Base-by-base conservation (phyloP, 163 green algal genomes). In the Scenedesmus sp. region DNA sequence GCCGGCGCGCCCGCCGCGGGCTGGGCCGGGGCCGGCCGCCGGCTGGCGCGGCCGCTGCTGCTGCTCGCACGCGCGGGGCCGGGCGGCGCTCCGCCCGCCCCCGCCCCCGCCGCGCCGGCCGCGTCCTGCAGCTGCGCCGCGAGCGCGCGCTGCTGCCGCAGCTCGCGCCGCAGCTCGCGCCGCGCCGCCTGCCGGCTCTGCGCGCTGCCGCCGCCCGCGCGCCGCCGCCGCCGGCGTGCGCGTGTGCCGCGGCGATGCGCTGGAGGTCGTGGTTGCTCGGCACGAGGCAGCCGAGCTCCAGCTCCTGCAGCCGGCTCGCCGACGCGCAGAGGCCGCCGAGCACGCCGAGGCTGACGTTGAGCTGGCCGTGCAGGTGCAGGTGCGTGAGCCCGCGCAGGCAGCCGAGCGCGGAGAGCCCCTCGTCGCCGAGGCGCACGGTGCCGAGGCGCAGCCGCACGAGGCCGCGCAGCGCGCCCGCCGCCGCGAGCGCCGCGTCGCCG, bases 261-360 rank as follows among this genome's bases (percentile, higher is more conserved):
- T 29, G 50, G 26, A 80, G 29, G 33, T 80, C 71, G 18, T 28
- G 18, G 53, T 72, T 80, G 22, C 71, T 64, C 1, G 71, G 71
- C 44, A 71, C 58, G 18, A 80, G 31, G 1, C 33, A 11, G 10
- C 58, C 60, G 5, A 80, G 58, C 22, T 63, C 14, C 31, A 80
- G 13, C 62, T 64, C 58, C 47, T 80, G 22, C 26, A 80, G n/a
- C 2, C 53, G 18, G 10, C 42, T 71, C 10, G 39, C 24, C 24
- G 2, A 20, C 20, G 15, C 31, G 24, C 60, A 62, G 13, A 80
- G 58, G 24, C 45, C 11, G 5, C 15, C 45, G 18, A 80, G 31
- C 10, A 60, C 44, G 39, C 44, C 42, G 14, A 80, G 44, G 13
- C 42, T 72, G 1, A 80, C 71, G 4, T 62, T 64, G 4, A 80